phyloP scores from a whole-genome alignment of 257 asterid species.

The Solanum virginianum region DNA sequence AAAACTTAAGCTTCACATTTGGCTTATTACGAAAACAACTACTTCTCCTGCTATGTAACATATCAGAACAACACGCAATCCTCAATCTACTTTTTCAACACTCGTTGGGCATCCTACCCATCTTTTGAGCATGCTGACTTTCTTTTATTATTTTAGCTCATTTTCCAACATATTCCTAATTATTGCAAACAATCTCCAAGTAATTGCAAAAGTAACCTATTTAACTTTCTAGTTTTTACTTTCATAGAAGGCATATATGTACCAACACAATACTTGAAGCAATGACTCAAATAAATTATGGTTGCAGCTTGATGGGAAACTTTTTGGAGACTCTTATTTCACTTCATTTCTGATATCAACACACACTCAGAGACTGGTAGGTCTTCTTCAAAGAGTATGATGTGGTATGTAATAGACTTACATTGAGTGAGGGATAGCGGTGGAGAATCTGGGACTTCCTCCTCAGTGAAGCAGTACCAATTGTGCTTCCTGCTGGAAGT shows the following conservation, averaged over 20 bases:
- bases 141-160: not conserved
- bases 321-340: not conserved
- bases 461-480: conserved; percentile 93
- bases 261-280: not conserved
- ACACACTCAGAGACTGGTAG: not conserved
- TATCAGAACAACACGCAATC: not conserved
- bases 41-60: not conserved
- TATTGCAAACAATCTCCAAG: not conserved
- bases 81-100: not conserved
- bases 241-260: not conserved
- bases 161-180: not conserved
- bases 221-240: not conserved
- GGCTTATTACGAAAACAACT: not conserved
- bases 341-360: not conserved
- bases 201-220: not conserved
- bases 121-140: not conserved
- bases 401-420: conserved; percentile 7
- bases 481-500: conserved; percentile 72
- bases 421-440: conserved; percentile 67
- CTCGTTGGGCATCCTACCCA: not conserved
- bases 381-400: not conserved
- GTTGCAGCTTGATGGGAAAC: not conserved
- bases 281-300: not conserved
- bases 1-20: not conserved
- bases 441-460: conserved; percentile 93